Percentiles rank a stretch among this genome's conserved stretches.
These are phyloP conservation scores for Daldinia decipiens DNA, from an alignment of 495 filamentous ascomycete genomes.

Conservation along the genomic window DNA sequence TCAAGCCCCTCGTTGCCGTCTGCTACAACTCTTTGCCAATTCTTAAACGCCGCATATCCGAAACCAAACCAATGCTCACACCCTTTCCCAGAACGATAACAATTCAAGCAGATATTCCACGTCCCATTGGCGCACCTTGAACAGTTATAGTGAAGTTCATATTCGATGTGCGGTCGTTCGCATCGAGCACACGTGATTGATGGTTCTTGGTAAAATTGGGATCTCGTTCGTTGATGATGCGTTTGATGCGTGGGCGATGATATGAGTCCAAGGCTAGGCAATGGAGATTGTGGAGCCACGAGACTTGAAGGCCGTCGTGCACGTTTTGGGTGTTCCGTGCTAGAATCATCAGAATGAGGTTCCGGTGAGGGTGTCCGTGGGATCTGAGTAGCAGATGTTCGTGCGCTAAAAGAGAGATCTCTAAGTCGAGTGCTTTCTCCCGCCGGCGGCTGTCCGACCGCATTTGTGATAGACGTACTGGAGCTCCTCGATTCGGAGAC, in stretches of 20 bases:
- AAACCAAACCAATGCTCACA: constrained; percentile 86
- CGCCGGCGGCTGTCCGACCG: constrained; percentile 11
- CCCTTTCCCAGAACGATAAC: constrained; percentile 77
- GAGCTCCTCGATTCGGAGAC: constrained; percentile 56
- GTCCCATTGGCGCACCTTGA: constrained; percentile 70
- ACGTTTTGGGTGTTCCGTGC: constrained; percentile 32
- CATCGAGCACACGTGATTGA: constrained; percentile 77
- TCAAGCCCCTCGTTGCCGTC: constrained; percentile 50
- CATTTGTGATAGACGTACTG: constrained; percentile 47
- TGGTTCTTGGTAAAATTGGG: constrained; percentile 71
- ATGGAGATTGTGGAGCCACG: constrained; percentile 39
- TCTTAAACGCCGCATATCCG: constrained; percentile 67
- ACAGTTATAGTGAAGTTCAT: constrained; percentile 85
- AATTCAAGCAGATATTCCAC: constrained; percentile 80
- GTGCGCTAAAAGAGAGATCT: constrained; percentile 47
- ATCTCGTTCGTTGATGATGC: constrained; percentile 47
- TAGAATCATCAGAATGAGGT: constrained; percentile 37
- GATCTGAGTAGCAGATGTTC: constrained; percentile 41
- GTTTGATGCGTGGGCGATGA: constrained; percentile 41
- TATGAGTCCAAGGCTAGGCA: constrained; percentile 48
- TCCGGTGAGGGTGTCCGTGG: constrained; percentile 38
- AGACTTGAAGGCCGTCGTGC: constrained; percentile 40
- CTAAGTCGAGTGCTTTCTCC: constrained; percentile 22
- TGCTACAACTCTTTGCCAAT: constrained; percentile 59
- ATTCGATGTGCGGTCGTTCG: constrained; percentile 72